These are phyloP conservation scores for Xylaria sp. DNA, from an alignment of 2,329 filamentous ascomycete genomes.

Conservation along the genomic window DNA sequence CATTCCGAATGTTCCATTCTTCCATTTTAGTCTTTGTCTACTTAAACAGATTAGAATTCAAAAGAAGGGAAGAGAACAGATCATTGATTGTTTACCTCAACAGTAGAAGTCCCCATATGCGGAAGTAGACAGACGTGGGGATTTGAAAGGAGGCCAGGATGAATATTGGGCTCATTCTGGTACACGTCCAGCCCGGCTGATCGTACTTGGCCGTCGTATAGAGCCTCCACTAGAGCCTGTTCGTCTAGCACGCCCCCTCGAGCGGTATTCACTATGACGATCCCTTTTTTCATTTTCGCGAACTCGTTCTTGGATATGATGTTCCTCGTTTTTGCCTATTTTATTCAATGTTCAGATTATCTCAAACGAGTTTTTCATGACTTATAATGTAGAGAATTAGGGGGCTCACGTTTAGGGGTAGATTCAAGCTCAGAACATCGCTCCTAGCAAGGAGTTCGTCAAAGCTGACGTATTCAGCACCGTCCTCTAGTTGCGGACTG, in stretches of 20 bases:
- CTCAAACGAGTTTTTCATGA: neutral
- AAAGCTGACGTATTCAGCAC: slow-evolving; percentile 76
- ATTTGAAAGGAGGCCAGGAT: slow-evolving; percentile 77
- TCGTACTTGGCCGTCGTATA: slow-evolving; percentile 75
- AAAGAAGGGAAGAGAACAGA: neutral
- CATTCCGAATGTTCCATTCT: slow-evolving; percentile 51
- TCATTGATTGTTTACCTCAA: slow-evolving; percentile 52
- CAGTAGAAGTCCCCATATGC: slow-evolving; percentile 72
- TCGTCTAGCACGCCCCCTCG: slow-evolving; percentile 87
- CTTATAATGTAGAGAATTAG: neutral
- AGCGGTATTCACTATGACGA: slow-evolving; percentile 84
- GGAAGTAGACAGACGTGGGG: slow-evolving; percentile 79
- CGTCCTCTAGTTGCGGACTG: slow-evolving; percentile 62
- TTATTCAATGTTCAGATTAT: neutral
- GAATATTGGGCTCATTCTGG: slow-evolving; percentile 81
- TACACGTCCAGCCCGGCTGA: slow-evolving; percentile 83
- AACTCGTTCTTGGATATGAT: slow-evolving; percentile 79
- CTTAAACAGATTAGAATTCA: neutral
- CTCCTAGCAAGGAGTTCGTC: slow-evolving; percentile 76
- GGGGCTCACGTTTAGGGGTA: slow-evolving; percentile 79
- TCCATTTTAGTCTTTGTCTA: slow-evolving; percentile 75
- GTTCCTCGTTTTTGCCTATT: slow-evolving; percentile 72
- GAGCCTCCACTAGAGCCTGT: slow-evolving; percentile 77
- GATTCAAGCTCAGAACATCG: slow-evolving; percentile 82
- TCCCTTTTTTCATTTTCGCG: slow-evolving; percentile 78